Percentiles rank a stretch among this genome's conserved stretches.
Conservation (phyloP, 164 flowering plant genomes). For the Vitis cinerea region DNA sequence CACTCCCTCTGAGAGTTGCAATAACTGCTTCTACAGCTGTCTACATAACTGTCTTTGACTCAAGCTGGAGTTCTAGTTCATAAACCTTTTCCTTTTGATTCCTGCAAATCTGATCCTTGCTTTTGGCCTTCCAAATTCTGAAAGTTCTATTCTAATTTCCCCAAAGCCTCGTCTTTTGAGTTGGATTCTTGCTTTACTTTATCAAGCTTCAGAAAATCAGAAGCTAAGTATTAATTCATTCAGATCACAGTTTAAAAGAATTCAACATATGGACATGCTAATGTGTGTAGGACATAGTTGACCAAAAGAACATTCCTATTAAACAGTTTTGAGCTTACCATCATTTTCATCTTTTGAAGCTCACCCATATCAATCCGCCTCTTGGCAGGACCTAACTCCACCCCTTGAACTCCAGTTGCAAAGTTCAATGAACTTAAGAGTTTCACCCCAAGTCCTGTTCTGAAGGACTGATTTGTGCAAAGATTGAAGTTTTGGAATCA, state of each 20-base stretch:
- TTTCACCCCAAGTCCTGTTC: conserved; percentile 71
- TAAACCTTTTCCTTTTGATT: conserved; percentile 65
- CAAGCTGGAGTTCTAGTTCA: conserved; percentile 66
- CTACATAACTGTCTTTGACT: conserved; percentile 35
- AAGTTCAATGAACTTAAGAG: conserved; percentile 78
- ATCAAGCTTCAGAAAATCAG: conserved; percentile 52
- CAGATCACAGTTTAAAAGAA: background rate
- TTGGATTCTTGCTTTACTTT: conserved; percentile 61
- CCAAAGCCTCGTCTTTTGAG: conserved; percentile 62
- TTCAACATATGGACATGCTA: background rate
- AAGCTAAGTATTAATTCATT: background rate
- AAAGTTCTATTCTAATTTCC: conserved; percentile 60
- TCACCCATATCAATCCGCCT: conserved; percentile 72
- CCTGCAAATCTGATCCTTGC: conserved; percentile 56
- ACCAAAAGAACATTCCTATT: background rate
- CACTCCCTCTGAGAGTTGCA: conserved; percentile 50
- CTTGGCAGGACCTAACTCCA: conserved; percentile 80
- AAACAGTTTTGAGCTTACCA: conserved; percentile 38
- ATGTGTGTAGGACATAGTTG: background rate
- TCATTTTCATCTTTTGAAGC: conserved; percentile 60
- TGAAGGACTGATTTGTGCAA: conserved; percentile 87
- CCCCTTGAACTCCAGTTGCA: conserved; percentile 83
- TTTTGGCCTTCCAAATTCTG: conserved; percentile 61
- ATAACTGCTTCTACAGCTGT: conserved; percentile 58
- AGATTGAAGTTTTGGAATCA: conserved; percentile 79